Conservation (phyloP, 2,329 filamentous ascomycete species). For the Daldinia sp. region DNA sequence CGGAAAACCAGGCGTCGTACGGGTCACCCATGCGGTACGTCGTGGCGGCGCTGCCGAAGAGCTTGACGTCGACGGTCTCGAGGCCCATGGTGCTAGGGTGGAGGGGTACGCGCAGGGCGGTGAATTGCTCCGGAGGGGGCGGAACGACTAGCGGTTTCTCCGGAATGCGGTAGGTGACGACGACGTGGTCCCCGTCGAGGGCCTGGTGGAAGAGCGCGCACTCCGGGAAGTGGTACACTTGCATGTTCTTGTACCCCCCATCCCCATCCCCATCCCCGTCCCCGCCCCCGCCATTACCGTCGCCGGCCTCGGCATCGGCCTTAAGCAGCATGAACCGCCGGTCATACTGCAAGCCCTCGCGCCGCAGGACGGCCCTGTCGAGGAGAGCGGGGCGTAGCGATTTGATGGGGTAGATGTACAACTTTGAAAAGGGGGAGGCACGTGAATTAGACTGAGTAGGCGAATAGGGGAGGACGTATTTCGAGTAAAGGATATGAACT, state of each 20-base stretch:
- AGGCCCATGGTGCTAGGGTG: constrained; percentile 62
- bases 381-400: constrained; percentile 73
- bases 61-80: constrained; percentile 63
- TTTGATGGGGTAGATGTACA: constrained; percentile 82
- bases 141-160: constrained; percentile 56
- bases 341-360: constrained; percentile 74
- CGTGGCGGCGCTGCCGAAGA: constrained; percentile 69
- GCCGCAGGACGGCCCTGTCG: constrained; percentile 64
- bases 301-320: constrained; percentile 53
- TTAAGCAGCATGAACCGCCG: constrained; percentile 77
- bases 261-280: constrained; percentile 39
- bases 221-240: constrained; percentile 67
- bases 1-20: constrained; percentile 75
- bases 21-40: constrained; percentile 72
- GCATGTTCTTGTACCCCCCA: constrained; percentile 57
- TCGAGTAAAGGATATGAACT: neutral
- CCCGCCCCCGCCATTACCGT: constrained; percentile 33
- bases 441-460: constrained; percentile 2
- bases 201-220: constrained; percentile 74
- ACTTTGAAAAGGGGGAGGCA: constrained; percentile 53
- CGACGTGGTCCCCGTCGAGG: constrained; percentile 56
- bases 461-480: no score
- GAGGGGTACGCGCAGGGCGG: constrained; percentile 67
- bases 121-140: constrained; percentile 52
- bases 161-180: constrained; percentile 59